These are phyloP conservation scores for Cotoneaster glaucophyllus DNA, from an alignment of 306 rosid species.

Conservation along the genomic window DNA sequence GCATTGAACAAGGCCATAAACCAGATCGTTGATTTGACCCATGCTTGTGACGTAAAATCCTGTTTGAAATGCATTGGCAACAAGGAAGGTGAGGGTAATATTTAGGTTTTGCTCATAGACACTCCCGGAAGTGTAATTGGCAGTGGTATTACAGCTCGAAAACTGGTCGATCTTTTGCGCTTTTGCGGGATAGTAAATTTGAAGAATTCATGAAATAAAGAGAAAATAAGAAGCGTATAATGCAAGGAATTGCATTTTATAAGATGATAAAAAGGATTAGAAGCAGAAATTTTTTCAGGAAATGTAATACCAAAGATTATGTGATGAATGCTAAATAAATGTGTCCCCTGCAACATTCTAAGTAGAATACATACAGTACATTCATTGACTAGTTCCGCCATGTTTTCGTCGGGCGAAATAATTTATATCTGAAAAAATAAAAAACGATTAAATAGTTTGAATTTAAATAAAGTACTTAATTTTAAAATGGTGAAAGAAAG, in stretches of 20 bases:
- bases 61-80: conserved; percentile 13
- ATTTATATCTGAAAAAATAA: background rate
- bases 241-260: conserved; percentile 5
- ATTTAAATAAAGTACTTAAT: background rate
- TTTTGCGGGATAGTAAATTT: conserved; percentile 7
- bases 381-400: background rate
- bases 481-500: background rate
- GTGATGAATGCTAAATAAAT: background rate
- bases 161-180: background rate
- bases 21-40: conserved; percentile 12
- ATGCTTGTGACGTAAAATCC: conserved; percentile 7
- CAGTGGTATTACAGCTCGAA: conserved; percentile 1
- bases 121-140: conserved; percentile 23
- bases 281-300: background rate
- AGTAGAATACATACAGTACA: too few species aligned
- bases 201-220: conserved; percentile 17
- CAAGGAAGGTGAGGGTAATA: conserved; percentile 12
- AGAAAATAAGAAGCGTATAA: conserved; percentile 10
- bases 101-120: conserved; percentile 21
- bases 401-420: background rate
- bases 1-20: conserved; percentile 28
- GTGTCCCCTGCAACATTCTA: too few species aligned
- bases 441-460: background rate
- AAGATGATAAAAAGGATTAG: background rate
- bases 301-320: background rate